phyloP scores from a whole-genome alignment of 2,329 filamentous ascomycete species.

The Exserohilum rostratum region DNA sequence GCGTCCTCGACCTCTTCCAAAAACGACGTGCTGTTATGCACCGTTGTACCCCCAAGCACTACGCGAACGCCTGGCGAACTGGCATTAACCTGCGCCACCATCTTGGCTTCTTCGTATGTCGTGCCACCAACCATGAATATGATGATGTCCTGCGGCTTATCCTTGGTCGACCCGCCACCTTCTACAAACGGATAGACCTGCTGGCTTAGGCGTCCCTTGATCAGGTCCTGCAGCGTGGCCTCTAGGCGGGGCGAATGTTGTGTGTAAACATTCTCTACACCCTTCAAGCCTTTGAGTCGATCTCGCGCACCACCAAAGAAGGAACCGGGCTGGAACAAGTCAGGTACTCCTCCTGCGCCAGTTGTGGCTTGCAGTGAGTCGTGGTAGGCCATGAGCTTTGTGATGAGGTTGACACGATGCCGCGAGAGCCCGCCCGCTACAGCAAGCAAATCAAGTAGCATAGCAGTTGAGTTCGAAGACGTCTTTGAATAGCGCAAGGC shows the following conservation, averaged over 20 bases:
- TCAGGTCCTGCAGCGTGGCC: constrained; percentile 85
- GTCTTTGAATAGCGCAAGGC: constrained; percentile 90
- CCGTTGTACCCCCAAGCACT: constrained; percentile 83
- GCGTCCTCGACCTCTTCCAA: constrained; percentile 91
- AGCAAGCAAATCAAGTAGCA: constrained; percentile 83
- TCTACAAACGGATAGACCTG: constrained; percentile 94
- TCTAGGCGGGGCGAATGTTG: constrained; percentile 92
- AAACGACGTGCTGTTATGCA: constrained; percentile 89
- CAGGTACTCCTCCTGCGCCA: constrained; percentile 79
- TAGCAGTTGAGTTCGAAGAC: constrained; percentile 79
- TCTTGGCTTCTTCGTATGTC: constrained; percentile 97
- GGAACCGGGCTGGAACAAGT: constrained; percentile 85
- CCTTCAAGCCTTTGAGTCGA: constrained; percentile 92
- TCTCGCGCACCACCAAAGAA: constrained; percentile 89
- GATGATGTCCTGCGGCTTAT: constrained; percentile 96
- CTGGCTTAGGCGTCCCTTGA: constrained; percentile 87
- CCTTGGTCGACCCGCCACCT: constrained; percentile 80
- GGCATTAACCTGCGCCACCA: constrained; percentile 92
- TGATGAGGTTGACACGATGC: constrained; percentile 77
- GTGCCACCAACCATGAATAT: constrained; percentile 93
- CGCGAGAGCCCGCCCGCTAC: constrained; percentile 82
- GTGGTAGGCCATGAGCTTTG: constrained; percentile 83
- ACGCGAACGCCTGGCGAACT: constrained; percentile 86
- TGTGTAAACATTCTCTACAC: constrained; percentile 98
- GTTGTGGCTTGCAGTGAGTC: constrained; percentile 78